Percentiles rank a stretch among this genome's conserved stretches.
Conservation (phyloP, 1,284 basidiomycete species). For the Malassezia sympodialis region DNA sequence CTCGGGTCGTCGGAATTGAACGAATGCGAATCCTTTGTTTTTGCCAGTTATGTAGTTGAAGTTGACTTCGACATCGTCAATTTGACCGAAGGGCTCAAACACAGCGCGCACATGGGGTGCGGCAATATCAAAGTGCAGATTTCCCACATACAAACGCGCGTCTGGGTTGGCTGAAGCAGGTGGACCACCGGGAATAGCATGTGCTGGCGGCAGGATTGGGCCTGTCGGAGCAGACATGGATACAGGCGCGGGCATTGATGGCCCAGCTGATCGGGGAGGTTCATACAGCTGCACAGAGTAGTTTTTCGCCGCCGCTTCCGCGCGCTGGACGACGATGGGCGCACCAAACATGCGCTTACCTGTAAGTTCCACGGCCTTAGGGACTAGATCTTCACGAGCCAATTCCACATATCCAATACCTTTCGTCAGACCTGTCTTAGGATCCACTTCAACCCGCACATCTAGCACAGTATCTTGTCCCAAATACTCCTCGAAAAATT, state of each 20-base stretch:
- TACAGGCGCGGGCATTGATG: slow-evolving; percentile 20
- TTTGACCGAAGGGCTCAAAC: slow-evolving; percentile 92
- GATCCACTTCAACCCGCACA: slow-evolving; percentile 85
- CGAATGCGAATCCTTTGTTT: slow-evolving; percentile 95
- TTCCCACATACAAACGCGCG: slow-evolving; percentile 84
- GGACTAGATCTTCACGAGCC: slow-evolving; percentile 73
- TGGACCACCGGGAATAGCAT: neutral
- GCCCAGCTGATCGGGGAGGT: slow-evolving; percentile 8
- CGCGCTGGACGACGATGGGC: slow-evolving; percentile 87
- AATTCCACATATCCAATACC: slow-evolving; percentile 97
- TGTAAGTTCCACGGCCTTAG: slow-evolving; percentile 74
- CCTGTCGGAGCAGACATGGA: slow-evolving; percentile 6
- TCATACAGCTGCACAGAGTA: slow-evolving; percentile 53
- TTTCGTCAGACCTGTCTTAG: slow-evolving; percentile 82
- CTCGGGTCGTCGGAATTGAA: slow-evolving; percentile 77
- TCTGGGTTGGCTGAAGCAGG: slow-evolving; percentile 48
- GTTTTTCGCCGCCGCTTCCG: slow-evolving; percentile 66
- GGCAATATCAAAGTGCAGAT: slow-evolving; percentile 87
- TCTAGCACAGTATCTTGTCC: slow-evolving; percentile 81
- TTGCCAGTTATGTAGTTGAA: slow-evolving; percentile 77
- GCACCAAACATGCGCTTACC: slow-evolving; percentile 96
- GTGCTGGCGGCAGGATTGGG: slow-evolving; percentile 21
- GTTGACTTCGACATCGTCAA: slow-evolving; percentile 96
- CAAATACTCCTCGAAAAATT: slow-evolving; percentile 96
- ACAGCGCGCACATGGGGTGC: slow-evolving; percentile 94